Evolutionary conservation across 2,329 filamentous ascomycete genomes (phyloP), one percentile per base, ranked within the genome.

Genomic region (Microthyrium microscopicum): DNA sequence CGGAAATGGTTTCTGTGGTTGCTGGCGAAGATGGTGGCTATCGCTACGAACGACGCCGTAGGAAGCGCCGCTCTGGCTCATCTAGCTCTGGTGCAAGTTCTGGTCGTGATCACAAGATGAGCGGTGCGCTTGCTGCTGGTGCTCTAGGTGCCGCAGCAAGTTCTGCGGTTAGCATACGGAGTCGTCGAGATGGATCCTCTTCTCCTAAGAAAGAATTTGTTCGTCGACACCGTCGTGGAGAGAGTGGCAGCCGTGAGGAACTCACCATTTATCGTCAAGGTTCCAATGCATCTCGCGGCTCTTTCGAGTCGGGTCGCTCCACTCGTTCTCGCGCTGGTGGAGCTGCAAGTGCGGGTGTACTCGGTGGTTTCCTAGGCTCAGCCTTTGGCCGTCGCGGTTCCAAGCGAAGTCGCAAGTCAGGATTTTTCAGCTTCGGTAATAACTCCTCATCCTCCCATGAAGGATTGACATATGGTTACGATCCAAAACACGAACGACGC

Each of bases 291-390:
- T 22, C 9, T 30, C 31, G 22, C 16, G 35, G 35, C n/a, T 32
- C 30, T 21, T 20, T 29, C 13, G 18, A 22, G 7, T 37, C 35
- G 6, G 19, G 32, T 5, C 24, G 24, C 12, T 37, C 34, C 22
- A 33, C 25, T n/a, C 29, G 25, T 6, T 37, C 35, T 8, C 15
- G 25, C 5, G 35, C 32, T 20, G 30, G 33, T 33, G 18, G 32
- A 7, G 6, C 29, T 6, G 15, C 30, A 17, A 48, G 18, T 12
- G 27, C 48, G 19, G 34, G 41, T 16, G 47, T 56, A 20, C 55
- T 59, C 26, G 62, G 66, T 39, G 68, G 73, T 25, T 62, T 71
- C 34, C 56, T 83, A 27, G 56, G 57, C 36, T 46, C 3, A 52
- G 51, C 81, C 46, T 45, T 49, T 22, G 44, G 50, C 11, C 46